Base-by-base conservation (phyloP, 2,329 filamentous ascomycete species). In the Alternaria sp. region DNA sequence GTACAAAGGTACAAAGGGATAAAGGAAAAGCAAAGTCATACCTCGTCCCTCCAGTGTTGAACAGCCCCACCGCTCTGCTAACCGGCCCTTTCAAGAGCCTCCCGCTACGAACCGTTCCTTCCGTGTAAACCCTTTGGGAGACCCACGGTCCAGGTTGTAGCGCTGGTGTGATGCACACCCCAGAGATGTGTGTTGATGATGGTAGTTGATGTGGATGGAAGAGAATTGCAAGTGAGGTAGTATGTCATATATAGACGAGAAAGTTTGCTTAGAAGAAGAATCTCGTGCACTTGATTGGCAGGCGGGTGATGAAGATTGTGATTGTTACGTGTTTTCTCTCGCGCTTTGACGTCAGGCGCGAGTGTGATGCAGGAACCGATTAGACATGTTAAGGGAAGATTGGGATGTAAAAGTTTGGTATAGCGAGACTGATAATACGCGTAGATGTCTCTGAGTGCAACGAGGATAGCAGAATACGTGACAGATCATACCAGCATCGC, bases 381-480 rank as follows among this genome's bases (percentile, higher is more conserved):
- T 6, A 41, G 37, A 41, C 37, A 41, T 41, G 9, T 18, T 10
- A 5, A 18, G n/a, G 3, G 37, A 41, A 10, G 37, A 18, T 8
- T 18, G 9, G 9, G 6, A 41, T 6, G 8, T 41, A 1, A 6
- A 18, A 41, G 4, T 41, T 41, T 18, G 37, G 37, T 18, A 41
- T 41, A 41, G 37, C 15, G 37, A 41, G 5, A 41, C 4, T 41
- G 33, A 10, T 2, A 2, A 0, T 41, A 41, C 9, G 37, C 15
- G 5, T 3, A 11, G n/a, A 41, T 18, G 1, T 41, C n/a, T 18
- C 37, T 3, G 3, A 11, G 2, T 2, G 0, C 0, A 5, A 41
- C 37, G 5, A 11, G 37, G 11, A 6, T 18, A 18, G 37, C 0
- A 41, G 3, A 3, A 11, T 18, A 3, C 37, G n/a, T 41, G 37